A percentile compares a stretch with the other conserved stretches of the same genome.
These are phyloP conservation scores for Tricholoma sp. DNA, from an alignment of 768 basidiomycete genomes.

Conservation along the genomic window DNA sequence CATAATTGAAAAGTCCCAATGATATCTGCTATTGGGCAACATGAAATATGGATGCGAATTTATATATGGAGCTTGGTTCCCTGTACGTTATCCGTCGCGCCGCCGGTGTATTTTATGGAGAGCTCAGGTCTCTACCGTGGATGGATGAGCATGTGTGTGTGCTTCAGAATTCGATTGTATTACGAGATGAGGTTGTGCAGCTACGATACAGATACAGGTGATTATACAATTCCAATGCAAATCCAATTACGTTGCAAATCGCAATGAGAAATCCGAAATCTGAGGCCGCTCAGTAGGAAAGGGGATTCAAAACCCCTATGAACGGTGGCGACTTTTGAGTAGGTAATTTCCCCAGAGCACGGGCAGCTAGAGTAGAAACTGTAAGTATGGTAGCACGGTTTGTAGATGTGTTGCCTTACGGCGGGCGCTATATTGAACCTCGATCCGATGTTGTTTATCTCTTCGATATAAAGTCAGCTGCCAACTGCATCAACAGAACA, in stretches of 20 bases:
- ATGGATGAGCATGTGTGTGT: too few relatives aligned
- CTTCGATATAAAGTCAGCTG: constrained; percentile 58
- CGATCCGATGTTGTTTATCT: constrained; percentile 57
- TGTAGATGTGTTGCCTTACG: constrained; percentile 30
- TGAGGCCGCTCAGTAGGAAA: neutral
- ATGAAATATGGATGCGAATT: too few relatives aligned
- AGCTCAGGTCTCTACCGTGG: too few relatives aligned
- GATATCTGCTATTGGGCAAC: neutral
- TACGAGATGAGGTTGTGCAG: too few relatives aligned
- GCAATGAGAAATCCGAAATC: too few relatives aligned
- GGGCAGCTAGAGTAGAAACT: constrained; percentile 40
- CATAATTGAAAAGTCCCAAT: constrained; percentile 41
- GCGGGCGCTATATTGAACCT: constrained; percentile 65
- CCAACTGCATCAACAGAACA: constrained; percentile 47
- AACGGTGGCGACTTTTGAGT: constrained; percentile 54
- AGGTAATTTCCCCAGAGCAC: constrained; percentile 43
- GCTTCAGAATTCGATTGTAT: too few relatives aligned
- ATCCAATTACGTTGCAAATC: too few relatives aligned
- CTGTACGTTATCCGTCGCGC: too few relatives aligned
- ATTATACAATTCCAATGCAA: too few relatives aligned
- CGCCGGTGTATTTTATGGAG: too few relatives aligned
- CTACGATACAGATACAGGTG: too few relatives aligned
- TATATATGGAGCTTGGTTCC: too few relatives aligned
- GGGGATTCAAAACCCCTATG: constrained; percentile 50
- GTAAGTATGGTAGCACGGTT: neutral